phyloP scores from a whole-genome alignment of 371 early-diverging fungal species.

The Apophysomyces ossiformis region DNA sequence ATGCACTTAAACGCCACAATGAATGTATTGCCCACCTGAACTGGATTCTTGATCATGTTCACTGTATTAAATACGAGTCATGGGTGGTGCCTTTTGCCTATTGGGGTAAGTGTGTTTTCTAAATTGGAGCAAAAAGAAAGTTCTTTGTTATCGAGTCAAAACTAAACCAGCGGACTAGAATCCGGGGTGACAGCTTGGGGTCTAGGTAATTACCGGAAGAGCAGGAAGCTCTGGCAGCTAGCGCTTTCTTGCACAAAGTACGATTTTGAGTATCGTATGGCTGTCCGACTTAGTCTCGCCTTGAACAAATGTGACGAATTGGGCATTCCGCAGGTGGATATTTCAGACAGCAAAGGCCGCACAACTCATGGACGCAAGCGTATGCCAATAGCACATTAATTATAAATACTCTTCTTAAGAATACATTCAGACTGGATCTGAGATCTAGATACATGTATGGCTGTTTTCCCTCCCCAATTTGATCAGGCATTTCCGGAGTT shows the following conservation, averaged over 20 bases:
- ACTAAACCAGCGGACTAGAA: conserved; percentile 38
- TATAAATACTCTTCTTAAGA: not conserved
- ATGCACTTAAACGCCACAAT: conserved; percentile 42
- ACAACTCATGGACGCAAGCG: conserved; percentile 50
- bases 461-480: not conserved
- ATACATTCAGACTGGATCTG: conserved; percentile 1
- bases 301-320: conserved; percentile 48
- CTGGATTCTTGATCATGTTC: conserved; percentile 64
- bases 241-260: conserved; percentile 58
- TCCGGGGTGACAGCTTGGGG: conserved; percentile 65
- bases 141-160: not conserved
- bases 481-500: no score
- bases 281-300: conserved; percentile 50
- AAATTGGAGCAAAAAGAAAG: not conserved
- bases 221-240: conserved; percentile 56
- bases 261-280: conserved; percentile 67
- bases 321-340: conserved; percentile 33
- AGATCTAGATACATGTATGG: not conserved
- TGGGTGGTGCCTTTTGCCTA: conserved; percentile 71
- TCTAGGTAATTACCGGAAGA: conserved; percentile 48
- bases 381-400: conserved; percentile 40
- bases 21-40: conserved; percentile 55
- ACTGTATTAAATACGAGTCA: conserved; percentile 52
- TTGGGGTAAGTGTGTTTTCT: conserved; percentile 52
- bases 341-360: conserved; percentile 29